Percentiles rank a stretch among this genome's conserved stretches.
phyloP scores from a whole-genome alignment of 148 eudicot species.

The Amaranthus palmeri region DNA sequence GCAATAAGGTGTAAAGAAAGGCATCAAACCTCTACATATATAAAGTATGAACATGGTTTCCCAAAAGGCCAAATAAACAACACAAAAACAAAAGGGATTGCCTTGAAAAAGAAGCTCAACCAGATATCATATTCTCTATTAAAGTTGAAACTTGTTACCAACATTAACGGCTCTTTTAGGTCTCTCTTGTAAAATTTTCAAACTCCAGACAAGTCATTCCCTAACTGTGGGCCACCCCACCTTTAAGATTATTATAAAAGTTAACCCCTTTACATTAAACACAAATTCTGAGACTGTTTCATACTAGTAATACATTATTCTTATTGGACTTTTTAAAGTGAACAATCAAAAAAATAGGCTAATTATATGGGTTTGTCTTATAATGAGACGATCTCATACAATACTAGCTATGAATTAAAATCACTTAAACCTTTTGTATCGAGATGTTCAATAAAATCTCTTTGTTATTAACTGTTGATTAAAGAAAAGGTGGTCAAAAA shows the following conservation, averaged over 20 bases:
- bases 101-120: slow-evolving; percentile 21
- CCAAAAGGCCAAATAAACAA: slow-evolving; percentile 1
- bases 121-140: background rate
- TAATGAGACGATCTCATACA: no score
- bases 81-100: slow-evolving; percentile 5
- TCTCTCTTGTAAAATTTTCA: slow-evolving; percentile 6
- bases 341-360: background rate
- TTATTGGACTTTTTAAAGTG: no score
- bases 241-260: background rate
- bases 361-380: background rate
- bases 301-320: no score
- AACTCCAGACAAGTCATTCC: background rate
- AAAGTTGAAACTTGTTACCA: background rate
- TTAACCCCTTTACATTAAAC: background rate
- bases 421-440: no score
- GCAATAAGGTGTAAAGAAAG: slow-evolving; percentile 9
- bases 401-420: no score
- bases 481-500: no score
- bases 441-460: no score
- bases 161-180: slow-evolving; percentile 1
- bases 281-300: no score
- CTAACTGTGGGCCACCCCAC: background rate
- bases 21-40: slow-evolving; percentile 1
- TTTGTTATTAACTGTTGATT: no score
- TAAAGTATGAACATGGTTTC: slow-evolving; percentile 29